Evolutionary conservation across 345 rosid species (phyloP), one percentile per base, ranked within the genome.

Genomic region (Hibiscus tridactylites): DNA sequence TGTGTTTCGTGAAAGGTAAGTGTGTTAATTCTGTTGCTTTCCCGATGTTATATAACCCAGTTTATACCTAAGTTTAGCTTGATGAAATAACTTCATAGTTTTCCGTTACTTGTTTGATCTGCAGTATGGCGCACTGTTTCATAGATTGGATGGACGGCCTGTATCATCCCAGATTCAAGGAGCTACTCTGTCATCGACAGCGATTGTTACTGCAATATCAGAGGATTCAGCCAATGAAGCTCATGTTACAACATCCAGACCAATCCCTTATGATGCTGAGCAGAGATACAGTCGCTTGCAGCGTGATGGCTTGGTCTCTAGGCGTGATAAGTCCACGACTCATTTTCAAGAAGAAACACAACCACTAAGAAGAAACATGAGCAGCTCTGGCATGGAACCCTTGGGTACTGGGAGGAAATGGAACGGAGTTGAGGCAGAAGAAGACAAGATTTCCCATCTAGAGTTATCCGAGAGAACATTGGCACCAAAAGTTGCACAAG

Each of bases 301-400:
- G 79, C 90, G 84, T 46, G 89, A 86, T 79, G 90, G 89, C 56
- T 77, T 85, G 77, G 88, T 88, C 67, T 86, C 90, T 53, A 79
- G 90, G 77, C 83, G 85, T 70, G 87, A 84, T 44, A 88, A 88
- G 80, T 78, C 84, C 0, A 64, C 73, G 28, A 73, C 84, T 68
- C 88, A 88, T 74, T 83, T 84, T 73, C 90, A 81, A 64, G 87
- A 86, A 66, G 90, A 86, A 74, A 50, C 83, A 6, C 85, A 80
- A 64, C 81, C 86, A 1, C 61, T 83, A 68, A 81, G 87, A 78
- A 86, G 88, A 77, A 86, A 64, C 60, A 54, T 72, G 63, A 88
- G 82, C 72, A 73, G 82, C 77, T 81, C 85, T 57, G 82, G 79
- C 13, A 5, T 71, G 21, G 87, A 88, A 58, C 82, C 84, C 8